Conservation (phyloP, 106 monocot species). For the Apostasia shenzhenica region DNA sequence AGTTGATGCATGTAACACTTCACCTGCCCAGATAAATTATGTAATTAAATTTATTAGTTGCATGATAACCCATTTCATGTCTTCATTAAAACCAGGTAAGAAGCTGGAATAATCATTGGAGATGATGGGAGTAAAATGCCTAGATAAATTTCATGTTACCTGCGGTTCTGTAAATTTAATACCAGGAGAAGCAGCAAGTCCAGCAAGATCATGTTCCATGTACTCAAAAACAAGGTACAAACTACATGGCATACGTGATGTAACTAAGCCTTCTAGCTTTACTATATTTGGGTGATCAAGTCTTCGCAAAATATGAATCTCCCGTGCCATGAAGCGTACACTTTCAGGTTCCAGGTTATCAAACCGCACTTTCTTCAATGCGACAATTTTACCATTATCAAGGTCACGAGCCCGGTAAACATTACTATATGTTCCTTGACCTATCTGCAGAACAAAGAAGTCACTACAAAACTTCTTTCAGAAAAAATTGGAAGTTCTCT, state of each 20-base stretch:
- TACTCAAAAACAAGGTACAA: slow-evolving; percentile 83
- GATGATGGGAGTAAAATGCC: too few relatives aligned
- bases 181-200: slow-evolving; percentile 58
- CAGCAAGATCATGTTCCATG: slow-evolving; percentile 82
- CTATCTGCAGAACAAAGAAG: slow-evolving; percentile 44
- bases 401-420: slow-evolving; percentile 75
- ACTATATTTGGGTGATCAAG: slow-evolving; percentile 72
- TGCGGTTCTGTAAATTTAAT: slow-evolving; percentile 64
- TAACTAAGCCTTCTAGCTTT: slow-evolving; percentile 64
- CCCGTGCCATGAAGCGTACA: slow-evolving; percentile 74
- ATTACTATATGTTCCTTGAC: slow-evolving; percentile 76
- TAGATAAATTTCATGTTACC: slow-evolving; percentile 24
- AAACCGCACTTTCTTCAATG: slow-evolving; percentile 70
- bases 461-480: neutral
- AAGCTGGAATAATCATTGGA: too few relatives aligned
- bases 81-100: too few relatives aligned
- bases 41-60: too few relatives aligned
- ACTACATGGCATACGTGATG: slow-evolving; percentile 67
- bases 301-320: slow-evolving; percentile 58
- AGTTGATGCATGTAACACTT: slow-evolving; percentile 82
- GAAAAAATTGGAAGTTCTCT: neutral
- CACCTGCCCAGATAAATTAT: slow-evolving; percentile 21
- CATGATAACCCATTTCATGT: too few relatives aligned
- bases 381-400: slow-evolving; percentile 60
- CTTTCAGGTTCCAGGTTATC: slow-evolving; percentile 76